A percentile compares a stretch with the other conserved stretches of the same genome.
These are phyloP conservation scores for Cymbopogon citratus DNA, from an alignment of 176 grass and related monocot genomes.

Conservation along the genomic window DNA sequence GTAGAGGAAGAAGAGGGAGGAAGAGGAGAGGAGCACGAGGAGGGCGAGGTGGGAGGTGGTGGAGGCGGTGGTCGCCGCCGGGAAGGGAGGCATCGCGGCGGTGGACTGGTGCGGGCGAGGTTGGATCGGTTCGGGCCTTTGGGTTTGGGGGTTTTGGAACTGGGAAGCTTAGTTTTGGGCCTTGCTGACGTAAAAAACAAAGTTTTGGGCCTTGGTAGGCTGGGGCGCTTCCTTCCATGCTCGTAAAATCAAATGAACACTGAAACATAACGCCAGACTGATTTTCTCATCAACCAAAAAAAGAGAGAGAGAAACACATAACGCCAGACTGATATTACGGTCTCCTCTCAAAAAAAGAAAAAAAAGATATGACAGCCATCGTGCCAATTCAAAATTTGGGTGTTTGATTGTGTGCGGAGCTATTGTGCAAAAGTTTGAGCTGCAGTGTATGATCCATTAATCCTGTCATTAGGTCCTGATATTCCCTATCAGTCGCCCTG, in stretches of 20 bases:
- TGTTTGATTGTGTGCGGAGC: background rate
- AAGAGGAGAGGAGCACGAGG: conserved; percentile 64
- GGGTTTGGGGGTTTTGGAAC: conserved; percentile 26
- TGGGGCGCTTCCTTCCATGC: background rate
- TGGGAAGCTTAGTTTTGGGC: conserved; percentile 1
- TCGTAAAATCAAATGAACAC: background rate
- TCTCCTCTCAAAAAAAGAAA: too few species aligned
- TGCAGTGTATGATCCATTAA: background rate
- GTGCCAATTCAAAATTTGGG: background rate
- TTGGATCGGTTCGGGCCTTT: conserved; percentile 8
- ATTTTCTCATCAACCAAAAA: too few species aligned
- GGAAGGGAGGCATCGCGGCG: conserved; percentile 28
- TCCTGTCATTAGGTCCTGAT: background rate
- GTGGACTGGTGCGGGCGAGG: background rate
- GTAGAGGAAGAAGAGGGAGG: conserved; percentile 67
- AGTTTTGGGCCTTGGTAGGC: background rate
- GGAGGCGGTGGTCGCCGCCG: conserved; percentile 21
- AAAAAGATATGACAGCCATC: background rate
- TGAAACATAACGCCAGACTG: background rate
- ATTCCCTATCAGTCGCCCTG: background rate
- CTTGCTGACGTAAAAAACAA: too few species aligned
- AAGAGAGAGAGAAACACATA: too few species aligned
- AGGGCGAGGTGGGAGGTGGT: conserved; percentile 43
- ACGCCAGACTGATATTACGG: too few species aligned
- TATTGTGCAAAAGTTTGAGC: background rate